Percentiles rank a stretch among this genome's conserved stretches.
These are phyloP conservation scores for Helicocarpus griseus DNA, from an alignment of 2,329 filamentous ascomycete genomes.

Conservation along the genomic window DNA sequence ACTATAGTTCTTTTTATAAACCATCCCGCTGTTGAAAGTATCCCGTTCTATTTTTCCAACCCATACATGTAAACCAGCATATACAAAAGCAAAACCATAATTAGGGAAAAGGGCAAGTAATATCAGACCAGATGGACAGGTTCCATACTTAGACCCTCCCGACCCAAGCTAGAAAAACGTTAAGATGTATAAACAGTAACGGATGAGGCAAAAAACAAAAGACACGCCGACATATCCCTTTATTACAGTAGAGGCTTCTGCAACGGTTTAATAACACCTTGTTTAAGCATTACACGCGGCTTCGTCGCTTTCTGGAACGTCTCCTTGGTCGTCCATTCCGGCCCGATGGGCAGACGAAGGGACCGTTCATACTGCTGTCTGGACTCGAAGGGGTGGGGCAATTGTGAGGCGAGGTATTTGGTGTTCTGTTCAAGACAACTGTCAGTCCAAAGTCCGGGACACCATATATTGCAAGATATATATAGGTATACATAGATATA, in stretches of 20 bases:
- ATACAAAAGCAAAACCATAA: too few species aligned
- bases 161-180: background rate
- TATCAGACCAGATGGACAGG: too few species aligned
- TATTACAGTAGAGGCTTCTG: conserved; percentile 58
- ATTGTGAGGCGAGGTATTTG: conserved; percentile 71
- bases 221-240: too few species aligned
- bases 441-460: too few species aligned
- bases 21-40: too few species aligned
- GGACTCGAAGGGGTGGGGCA: conserved; percentile 87
- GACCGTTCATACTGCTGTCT: conserved; percentile 83
- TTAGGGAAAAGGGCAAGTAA: too few species aligned
- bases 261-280: conserved; percentile 82
- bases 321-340: conserved; percentile 95
- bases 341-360: conserved; percentile 75
- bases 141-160: background rate
- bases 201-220: background rate
- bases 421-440: conserved; percentile 63
- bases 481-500: background rate
- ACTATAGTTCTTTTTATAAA: too few species aligned
- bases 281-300: conserved; percentile 81
- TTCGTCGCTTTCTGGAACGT: conserved; percentile 83
- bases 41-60: too few species aligned
- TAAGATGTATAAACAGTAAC: background rate
- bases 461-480: background rate
- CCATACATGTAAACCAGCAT: too few species aligned